These are phyloP conservation scores for Samsoniella hepiali DNA, from an alignment of 2,329 filamentous ascomycete genomes.

Conservation along the genomic window DNA sequence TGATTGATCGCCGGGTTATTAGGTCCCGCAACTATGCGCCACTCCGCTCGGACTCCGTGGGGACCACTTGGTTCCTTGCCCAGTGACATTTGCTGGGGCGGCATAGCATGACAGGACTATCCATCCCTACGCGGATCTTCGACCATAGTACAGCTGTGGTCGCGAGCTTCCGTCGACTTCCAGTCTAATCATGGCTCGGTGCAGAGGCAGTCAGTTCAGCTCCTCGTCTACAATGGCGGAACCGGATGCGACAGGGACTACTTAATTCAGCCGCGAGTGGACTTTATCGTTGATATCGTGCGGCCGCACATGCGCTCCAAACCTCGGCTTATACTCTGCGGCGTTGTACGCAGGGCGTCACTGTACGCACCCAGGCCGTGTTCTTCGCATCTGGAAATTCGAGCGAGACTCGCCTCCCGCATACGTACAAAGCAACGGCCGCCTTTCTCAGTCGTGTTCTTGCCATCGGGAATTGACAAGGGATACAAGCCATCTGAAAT, in stretches of 20 bases:
- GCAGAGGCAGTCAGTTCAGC: not conserved
- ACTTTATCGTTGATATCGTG: not conserved
- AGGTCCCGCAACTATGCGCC: constrained; percentile 11
- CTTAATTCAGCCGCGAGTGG: not conserved
- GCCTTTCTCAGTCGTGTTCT: not conserved
- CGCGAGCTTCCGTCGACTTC: not conserved
- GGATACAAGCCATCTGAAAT: not conserved
- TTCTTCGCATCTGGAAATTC: constrained; percentile 3
- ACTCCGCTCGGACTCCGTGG: constrained; percentile 16
- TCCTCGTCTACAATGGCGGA: not conserved
- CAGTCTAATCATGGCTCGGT: not conserved
- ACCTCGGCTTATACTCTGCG: not conserved
- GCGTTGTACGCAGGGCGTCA: not conserved
- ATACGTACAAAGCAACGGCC: not conserved
- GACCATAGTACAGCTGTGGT: not conserved
- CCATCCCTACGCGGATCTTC: constrained; percentile 9
- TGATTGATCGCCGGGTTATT: constrained; percentile 11
- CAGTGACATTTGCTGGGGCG: not conserved
- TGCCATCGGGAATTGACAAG: not conserved
- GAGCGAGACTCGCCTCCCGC: constrained; percentile 7
- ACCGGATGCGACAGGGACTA: not conserved
- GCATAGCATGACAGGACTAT: not conserved
- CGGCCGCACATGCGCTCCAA: not conserved
- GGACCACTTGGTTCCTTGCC: not conserved
- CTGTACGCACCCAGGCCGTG: not conserved